These are phyloP conservation scores for Albifimbria verrucaria DNA, from an alignment of 2,329 filamentous ascomycete species.

Conservation along the genomic window DNA sequence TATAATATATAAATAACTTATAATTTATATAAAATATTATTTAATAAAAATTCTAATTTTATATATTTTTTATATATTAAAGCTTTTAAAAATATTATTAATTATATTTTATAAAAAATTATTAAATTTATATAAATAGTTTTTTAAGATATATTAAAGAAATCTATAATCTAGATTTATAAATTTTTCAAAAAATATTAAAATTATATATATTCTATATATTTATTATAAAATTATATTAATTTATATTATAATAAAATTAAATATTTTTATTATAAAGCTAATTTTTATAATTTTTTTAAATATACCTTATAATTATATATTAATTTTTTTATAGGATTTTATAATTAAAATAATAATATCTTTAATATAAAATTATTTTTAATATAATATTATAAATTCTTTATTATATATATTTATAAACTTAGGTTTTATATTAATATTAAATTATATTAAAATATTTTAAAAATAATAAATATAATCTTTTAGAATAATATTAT, in stretches of 20 bases:
- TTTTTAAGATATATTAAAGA: constrained; percentile 1
- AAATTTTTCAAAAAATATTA: no score
- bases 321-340: no score
- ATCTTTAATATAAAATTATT: constrained; percentile 3
- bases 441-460: not conserved
- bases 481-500: not conserved
- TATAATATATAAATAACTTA: not conserved
- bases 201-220: no score
- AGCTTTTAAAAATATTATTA: not conserved
- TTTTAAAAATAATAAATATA: not conserved
- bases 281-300: no score
- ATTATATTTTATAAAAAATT: constrained; percentile 1
- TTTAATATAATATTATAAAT: not conserved
- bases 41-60: constrained; percentile 1
- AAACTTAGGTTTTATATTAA: not conserved
- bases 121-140: constrained; percentile 1
- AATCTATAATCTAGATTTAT: no score
- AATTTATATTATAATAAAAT: constrained; percentile 1
- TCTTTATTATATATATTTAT: not conserved
- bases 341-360: no score
- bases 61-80: constrained; percentile 3
- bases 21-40: not conserved
- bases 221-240: no score
- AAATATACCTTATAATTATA: no score
- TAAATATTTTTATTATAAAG: not conserved